phyloP scores from a whole-genome alignment of 1,284 basidiomycete species.

The Ganoderma lingzhi region DNA sequence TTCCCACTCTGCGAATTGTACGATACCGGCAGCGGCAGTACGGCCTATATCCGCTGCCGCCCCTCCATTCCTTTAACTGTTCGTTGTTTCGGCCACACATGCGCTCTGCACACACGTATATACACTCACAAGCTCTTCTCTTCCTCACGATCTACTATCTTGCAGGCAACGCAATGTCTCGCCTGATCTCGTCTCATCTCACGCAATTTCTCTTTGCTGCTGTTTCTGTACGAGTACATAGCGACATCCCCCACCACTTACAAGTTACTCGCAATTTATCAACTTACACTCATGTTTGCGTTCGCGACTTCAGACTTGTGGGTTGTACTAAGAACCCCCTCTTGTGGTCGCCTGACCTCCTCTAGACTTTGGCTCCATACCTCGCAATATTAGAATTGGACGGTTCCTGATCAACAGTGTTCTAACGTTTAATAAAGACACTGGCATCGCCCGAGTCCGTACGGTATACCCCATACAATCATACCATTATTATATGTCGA shows the following conservation, averaged over 20 bases:
- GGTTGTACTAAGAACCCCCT: not conserved
- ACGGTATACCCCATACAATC: too few relatives aligned
- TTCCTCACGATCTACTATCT: not conserved
- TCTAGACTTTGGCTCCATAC: not conserved
- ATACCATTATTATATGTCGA: not conserved
- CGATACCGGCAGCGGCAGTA: slow-evolving; percentile 9
- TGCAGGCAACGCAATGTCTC: slow-evolving; percentile 1
- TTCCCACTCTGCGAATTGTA: slow-evolving; percentile 21
- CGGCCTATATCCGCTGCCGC: not conserved
- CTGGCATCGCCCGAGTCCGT: not conserved
- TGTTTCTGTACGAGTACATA: slow-evolving; percentile 6
- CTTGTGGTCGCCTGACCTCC: not conserved
- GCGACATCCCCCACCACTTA: not conserved
- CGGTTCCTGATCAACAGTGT: not conserved
- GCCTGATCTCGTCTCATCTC: not conserved
- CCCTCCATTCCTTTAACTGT: slow-evolving; percentile 5
- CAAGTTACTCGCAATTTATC: not conserved
- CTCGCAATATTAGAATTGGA: not conserved
- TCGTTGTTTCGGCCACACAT: not conserved
- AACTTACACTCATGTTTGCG: not conserved
- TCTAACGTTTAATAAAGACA: not conserved
- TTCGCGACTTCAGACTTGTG: not conserved
- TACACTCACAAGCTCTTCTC: not conserved
- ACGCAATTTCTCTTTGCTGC: not conserved
- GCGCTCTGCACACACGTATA: not conserved